Evolutionary conservation across 2,329 filamentous ascomycete species (phyloP).

Genomic region (Penicillium sp.): DNA sequence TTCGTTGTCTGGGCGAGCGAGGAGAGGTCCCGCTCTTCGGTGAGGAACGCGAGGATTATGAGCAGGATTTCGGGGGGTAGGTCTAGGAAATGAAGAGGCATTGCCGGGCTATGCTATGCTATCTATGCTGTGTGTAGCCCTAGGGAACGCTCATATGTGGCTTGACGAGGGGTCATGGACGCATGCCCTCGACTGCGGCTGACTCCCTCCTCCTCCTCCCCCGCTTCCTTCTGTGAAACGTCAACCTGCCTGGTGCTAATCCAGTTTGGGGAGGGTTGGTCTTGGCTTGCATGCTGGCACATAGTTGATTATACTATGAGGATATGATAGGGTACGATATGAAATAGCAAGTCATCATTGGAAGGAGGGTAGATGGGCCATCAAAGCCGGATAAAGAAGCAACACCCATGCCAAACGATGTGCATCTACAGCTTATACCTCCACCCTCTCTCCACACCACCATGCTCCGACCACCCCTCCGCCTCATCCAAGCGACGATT

Average conservation of each 20-base stretch:
- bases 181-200: no score
- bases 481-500: constrained; percentile 14
- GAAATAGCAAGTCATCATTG: no score
- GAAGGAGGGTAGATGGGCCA: no score
- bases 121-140: neutral
- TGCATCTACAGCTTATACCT: neutral
- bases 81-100: neutral
- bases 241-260: neutral
- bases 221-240: no score
- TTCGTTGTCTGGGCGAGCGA: neutral
- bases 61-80: neutral
- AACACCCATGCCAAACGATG: no score
- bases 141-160: neutral
- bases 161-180: no score
- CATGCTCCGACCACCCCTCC: neutral
- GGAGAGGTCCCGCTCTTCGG: neutral
- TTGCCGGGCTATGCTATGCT: no score
- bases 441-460: neutral
- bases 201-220: no score
- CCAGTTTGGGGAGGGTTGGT: neutral
- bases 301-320: neutral
- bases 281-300: neutral
- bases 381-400: no score
- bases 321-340: neutral
- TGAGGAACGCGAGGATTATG: neutral